Conservation (phyloP, 768 basidiomycete species). For the Amanita thiersii region DNA sequence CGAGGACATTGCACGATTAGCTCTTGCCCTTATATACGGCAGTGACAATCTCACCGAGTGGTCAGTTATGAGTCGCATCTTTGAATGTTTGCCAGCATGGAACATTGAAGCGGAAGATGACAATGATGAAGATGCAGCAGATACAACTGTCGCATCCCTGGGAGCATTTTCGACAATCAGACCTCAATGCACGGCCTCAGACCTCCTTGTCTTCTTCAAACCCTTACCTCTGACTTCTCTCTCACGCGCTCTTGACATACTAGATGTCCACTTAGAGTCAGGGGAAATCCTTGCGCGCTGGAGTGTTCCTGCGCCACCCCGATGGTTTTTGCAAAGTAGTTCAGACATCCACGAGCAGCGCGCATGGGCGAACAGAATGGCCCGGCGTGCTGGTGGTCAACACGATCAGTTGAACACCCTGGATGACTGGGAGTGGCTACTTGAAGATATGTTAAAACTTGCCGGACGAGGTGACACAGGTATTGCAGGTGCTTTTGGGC, state of each 20-base stretch:
- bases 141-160: slow-evolving; percentile 75
- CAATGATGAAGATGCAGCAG: slow-evolving; percentile 65
- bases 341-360: slow-evolving; percentile 61
- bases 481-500: slow-evolving; percentile 72
- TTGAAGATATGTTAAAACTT: slow-evolving; percentile 88
- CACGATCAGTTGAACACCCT: slow-evolving; percentile 45
- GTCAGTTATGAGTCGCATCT: slow-evolving; percentile 83
- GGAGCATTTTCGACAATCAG: slow-evolving; percentile 64
- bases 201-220: slow-evolving; percentile 76
- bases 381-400: slow-evolving; percentile 53
- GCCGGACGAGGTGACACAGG: slow-evolving; percentile 54
- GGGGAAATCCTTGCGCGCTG: slow-evolving; percentile 89
- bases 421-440: slow-evolving; percentile 80
- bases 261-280: slow-evolving; percentile 91
- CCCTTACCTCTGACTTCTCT: slow-evolving; percentile 68
- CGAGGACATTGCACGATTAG: slow-evolving; percentile 77
- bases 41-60: slow-evolving; percentile 64
- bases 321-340: slow-evolving; percentile 86
- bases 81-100: slow-evolving; percentile 96
- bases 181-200: slow-evolving; percentile 48
- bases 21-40: slow-evolving; percentile 86
- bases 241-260: slow-evolving; percentile 78
- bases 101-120: slow-evolving; percentile 48
- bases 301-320: slow-evolving; percentile 72
- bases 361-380: slow-evolving; percentile 83